Percentiles rank a stretch among this genome's conserved stretches.
These are phyloP conservation scores for Podospora comata DNA, from an alignment of 495 filamentous ascomycete genomes.

Conservation along the genomic window DNA sequence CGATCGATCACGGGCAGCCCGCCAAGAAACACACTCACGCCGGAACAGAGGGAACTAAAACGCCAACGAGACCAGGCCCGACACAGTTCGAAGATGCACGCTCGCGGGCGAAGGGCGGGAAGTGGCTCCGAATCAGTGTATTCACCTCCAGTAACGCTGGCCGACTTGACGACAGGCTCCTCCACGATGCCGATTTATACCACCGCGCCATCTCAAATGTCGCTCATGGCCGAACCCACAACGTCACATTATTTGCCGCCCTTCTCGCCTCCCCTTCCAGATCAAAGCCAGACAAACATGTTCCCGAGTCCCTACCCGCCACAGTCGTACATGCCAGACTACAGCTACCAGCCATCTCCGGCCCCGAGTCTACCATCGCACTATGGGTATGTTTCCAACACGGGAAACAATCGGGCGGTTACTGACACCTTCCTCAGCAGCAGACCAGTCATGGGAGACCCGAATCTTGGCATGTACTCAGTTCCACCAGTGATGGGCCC, in stretches of 20 bases:
- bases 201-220: slow-evolving; percentile 44
- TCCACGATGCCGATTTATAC: slow-evolving; percentile 46
- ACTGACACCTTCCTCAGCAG: slow-evolving; percentile 12
- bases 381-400: slow-evolving; percentile 39
- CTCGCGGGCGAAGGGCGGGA: slow-evolving; percentile 39
- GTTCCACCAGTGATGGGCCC: slow-evolving; percentile 34
- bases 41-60: slow-evolving; percentile 50
- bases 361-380: slow-evolving; percentile 41
- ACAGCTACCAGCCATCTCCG: slow-evolving; percentile 40
- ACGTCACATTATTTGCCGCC: slow-evolving; percentile 43
- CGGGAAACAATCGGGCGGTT: background rate
- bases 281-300: slow-evolving; percentile 39
- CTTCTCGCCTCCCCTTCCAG: slow-evolving; percentile 43
- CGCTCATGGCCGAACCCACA: slow-evolving; percentile 44
- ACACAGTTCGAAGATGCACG: slow-evolving; percentile 40
- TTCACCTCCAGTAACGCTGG: slow-evolving; percentile 40
- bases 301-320: slow-evolving; percentile 33
- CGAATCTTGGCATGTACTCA: slow-evolving; percentile 43
- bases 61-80: slow-evolving; percentile 48
- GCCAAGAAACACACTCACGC: slow-evolving; percentile 41
- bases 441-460: slow-evolving; percentile 39
- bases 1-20: slow-evolving; percentile 48
- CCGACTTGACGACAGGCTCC: slow-evolving; percentile 37
- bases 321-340: slow-evolving; percentile 35
- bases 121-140: slow-evolving; percentile 43